Percentiles rank a stretch among this genome's conserved stretches.
Evolutionary conservation across 208 protist species (phyloP).

Genomic region (Herpetomonas muscarum): DNA sequence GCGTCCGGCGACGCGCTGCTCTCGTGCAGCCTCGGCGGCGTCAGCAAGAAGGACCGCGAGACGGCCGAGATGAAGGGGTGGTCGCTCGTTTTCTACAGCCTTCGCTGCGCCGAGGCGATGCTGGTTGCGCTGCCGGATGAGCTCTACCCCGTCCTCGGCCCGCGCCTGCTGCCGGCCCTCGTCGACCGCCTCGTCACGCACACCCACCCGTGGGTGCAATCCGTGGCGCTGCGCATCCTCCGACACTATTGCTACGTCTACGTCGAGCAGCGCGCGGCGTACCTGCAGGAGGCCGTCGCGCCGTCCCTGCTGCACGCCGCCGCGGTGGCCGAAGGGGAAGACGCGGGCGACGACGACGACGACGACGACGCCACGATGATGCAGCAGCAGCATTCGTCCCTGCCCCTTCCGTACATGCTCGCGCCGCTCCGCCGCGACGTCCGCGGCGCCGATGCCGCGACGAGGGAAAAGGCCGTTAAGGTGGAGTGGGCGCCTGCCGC

Average conservation of each 20-base stretch:
- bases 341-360: constrained; percentile 1
- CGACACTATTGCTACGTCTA: constrained; percentile 71
- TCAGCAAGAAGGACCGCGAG: constrained; percentile 33
- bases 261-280: constrained; percentile 54
- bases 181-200: constrained; percentile 50
- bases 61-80: constrained; percentile 70
- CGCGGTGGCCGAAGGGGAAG: neutral
- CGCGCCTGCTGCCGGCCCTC: constrained; percentile 41
- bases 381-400: neutral
- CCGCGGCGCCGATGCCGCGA: neutral
- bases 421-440: neutral
- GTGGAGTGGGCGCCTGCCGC: neutral
- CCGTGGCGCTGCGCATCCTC: constrained; percentile 61
- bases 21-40: constrained; percentile 2
- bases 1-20: constrained; percentile 1
- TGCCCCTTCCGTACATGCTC: neutral
- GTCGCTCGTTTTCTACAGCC: constrained; percentile 72
- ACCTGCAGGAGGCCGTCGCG: constrained; percentile 38
- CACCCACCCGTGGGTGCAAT: constrained; percentile 81
- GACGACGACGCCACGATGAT: neutral
- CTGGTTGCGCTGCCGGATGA: constrained; percentile 32
- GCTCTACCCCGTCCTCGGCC: constrained; percentile 40
- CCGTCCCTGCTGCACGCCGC: neutral
- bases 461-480: neutral
- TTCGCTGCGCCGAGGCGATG: constrained; percentile 73